These are phyloP conservation scores for Aspergillus ruber DNA, from an alignment of 2,329 filamentous ascomycete genomes.

Conservation along the genomic window DNA sequence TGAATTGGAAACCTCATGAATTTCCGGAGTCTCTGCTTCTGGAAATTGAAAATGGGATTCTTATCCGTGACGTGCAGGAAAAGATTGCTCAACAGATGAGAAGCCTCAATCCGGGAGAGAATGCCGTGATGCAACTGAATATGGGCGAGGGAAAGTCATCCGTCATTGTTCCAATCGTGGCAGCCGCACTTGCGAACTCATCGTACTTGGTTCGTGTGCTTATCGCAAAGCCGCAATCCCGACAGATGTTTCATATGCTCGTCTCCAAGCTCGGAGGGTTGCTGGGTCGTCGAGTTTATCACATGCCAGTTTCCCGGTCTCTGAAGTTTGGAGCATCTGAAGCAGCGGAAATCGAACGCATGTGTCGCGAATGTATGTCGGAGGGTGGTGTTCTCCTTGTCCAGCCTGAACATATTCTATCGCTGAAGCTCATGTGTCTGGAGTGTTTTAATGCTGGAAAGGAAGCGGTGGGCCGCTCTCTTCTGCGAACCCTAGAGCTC, in stretches of 20 bases:
- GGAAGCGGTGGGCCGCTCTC: slow-evolving; percentile 3
- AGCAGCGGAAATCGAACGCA: slow-evolving; percentile 29
- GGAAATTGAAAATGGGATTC: slow-evolving; percentile 57
- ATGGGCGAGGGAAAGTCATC: slow-evolving; percentile 69
- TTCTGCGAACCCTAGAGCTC: slow-evolving; percentile 7
- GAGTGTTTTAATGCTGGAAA: slow-evolving; percentile 34
- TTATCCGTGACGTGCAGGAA: slow-evolving; percentile 56
- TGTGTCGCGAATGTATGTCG: slow-evolving; percentile 44
- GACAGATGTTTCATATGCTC: slow-evolving; percentile 49
- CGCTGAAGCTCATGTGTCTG: slow-evolving; percentile 56
- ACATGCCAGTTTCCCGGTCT: slow-evolving; percentile 45
- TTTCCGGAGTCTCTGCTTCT: slow-evolving; percentile 58
- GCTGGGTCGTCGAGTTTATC: slow-evolving; percentile 38
- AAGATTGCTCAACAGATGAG: slow-evolving; percentile 54
- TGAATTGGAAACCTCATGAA: slow-evolving; percentile 48
- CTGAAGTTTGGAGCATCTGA: slow-evolving; percentile 29
- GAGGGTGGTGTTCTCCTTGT: slow-evolving; percentile 52
- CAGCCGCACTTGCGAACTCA: slow-evolving; percentile 46
- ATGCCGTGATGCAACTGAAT: slow-evolving; percentile 59
- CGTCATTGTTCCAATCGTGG: slow-evolving; percentile 61
- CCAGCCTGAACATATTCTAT: slow-evolving; percentile 60
- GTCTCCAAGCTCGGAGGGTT: slow-evolving; percentile 41
- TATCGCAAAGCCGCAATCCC: slow-evolving; percentile 54
- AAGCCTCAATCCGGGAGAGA: slow-evolving; percentile 30
- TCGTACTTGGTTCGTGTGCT: slow-evolving; percentile 50